Percentiles rank a stretch among this genome's conserved stretches.
Evolutionary conservation across 345 rosid species (phyloP).

Genomic region (Geranium rotundifolium): DNA sequence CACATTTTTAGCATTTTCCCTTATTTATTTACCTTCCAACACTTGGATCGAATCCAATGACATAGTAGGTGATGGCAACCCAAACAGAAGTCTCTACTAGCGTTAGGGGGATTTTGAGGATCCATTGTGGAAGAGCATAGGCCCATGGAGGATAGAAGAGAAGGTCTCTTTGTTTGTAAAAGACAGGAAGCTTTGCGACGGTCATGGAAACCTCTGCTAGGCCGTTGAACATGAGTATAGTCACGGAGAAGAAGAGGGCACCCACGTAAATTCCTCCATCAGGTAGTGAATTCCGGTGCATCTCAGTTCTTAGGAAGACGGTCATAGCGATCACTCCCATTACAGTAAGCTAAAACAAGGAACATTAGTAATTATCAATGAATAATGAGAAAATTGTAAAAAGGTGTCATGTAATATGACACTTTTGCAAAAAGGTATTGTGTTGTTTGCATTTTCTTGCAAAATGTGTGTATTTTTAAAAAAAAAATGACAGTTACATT

Average conservation of each 20-base stretch:
- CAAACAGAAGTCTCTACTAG: slow-evolving; percentile 52
- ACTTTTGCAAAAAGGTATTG: no score
- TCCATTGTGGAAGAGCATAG: slow-evolving; percentile 72
- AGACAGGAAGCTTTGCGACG: slow-evolving; percentile 64
- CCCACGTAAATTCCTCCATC: slow-evolving; percentile 53
- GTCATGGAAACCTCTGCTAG: slow-evolving; percentile 68
- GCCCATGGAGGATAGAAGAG: slow-evolving; percentile 82
- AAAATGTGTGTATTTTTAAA: no score
- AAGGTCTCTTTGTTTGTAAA: no score
- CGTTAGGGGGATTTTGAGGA: slow-evolving; percentile 60
- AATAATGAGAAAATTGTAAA: no score
- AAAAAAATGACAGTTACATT: no score
- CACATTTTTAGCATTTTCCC: no score
- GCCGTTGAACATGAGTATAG: slow-evolving; percentile 53
- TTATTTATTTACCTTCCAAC: slow-evolving; percentile 39
- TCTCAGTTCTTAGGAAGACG: slow-evolving; percentile 45
- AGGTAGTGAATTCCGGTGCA: slow-evolving; percentile 26
- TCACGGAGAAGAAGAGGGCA: slow-evolving; percentile 47
- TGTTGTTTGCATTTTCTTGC: no score
- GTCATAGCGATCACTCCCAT: slow-evolving; percentile 32
- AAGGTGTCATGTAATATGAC: neutral
- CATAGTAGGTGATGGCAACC: slow-evolving; percentile 56
- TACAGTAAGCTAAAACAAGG: slow-evolving; percentile 20
- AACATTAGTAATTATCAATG: neutral
- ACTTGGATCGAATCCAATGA: slow-evolving; percentile 61